Evolutionary conservation across 2,329 filamentous ascomycete genomes (phyloP), one percentile per base, ranked within the genome.

Genomic region (Nannizzia gypsea): DNA sequence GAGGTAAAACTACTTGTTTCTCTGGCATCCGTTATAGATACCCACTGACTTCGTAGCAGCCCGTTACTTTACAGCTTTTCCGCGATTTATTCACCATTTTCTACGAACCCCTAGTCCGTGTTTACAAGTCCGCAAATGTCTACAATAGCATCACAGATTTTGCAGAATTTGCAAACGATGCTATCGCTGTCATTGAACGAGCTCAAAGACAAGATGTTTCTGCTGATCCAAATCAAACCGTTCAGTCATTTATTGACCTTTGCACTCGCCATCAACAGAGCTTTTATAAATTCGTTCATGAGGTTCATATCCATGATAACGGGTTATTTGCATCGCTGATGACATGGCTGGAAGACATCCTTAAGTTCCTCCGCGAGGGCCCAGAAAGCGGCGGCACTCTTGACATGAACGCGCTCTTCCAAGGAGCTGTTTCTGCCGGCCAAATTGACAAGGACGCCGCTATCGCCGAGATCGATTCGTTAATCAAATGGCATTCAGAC

Each of bases 221-320:
- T 1, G 90, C 92, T 1, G 93, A 99, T 71, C 93, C 93, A 3
- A 99, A 99, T 72, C 91, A 96, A 77, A 99, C 93, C 0, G 93
- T 99, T 1, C 93, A 99, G 72, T 87, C 90, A 15, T 99, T 99
- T 70, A 99, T 99, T 69, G 93, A 99, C 70, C 81, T 99, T 22
- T 99, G 93, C 73, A 87, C 89, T 65, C 84, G 93, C 48, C 93
- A 99, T 72, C 90, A 99, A 74, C 85, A 95, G 71, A 95, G 95
- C 74, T 92, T 99, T 71, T 99, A 97, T 81, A 97, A 96, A 72
- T 99, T 99, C 72, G 88, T 99, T 2, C 93, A 99, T 72, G 93
- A 99, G 74, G 92, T 99, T 0, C 93, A 99, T 70, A 85, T 89
- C 5, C 92, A 99, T 68, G 93, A 99, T 71, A 95, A 99, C 64